These are phyloP conservation scores for Erythrophleum ivorense DNA, from an alignment of 331 rosid genomes.

Conservation along the genomic window DNA sequence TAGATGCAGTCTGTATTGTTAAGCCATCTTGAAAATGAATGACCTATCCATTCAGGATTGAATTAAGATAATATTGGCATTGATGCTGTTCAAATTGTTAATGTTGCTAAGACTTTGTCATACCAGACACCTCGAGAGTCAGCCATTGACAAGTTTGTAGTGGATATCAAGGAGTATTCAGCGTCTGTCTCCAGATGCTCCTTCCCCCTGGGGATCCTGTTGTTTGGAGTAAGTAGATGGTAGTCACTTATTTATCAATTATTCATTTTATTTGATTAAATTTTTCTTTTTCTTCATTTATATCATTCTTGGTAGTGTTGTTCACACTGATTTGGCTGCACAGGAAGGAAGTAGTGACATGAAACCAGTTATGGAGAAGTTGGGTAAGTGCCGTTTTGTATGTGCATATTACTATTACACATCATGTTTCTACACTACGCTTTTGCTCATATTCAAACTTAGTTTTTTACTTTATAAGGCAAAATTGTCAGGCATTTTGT, in stretches of 20 bases:
- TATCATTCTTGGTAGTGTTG: constrained; percentile 21
- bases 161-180: constrained; percentile 63
- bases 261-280: constrained; percentile 16
- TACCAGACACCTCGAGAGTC: constrained; percentile 51
- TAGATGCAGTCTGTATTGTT: constrained; percentile 4
- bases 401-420: background rate
- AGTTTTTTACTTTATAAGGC: constrained; percentile 21
- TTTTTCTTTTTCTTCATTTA: background rate
- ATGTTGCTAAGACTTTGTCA: constrained; percentile 22
- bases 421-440: background rate
- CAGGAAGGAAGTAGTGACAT: constrained; percentile 67
- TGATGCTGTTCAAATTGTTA: constrained; percentile 18
- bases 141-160: constrained; percentile 53
- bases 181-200: constrained; percentile 56
- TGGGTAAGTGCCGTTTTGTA: constrained; percentile 64
- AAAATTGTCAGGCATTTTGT: constrained; percentile 13
- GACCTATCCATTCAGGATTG: background rate
- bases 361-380: constrained; percentile 61
- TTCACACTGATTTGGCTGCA: constrained; percentile 38
- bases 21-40: constrained; percentile 16
- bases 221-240: constrained; percentile 74
- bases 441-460: constrained; percentile 13
- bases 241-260: constrained; percentile 23
- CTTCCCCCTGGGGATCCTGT: constrained; percentile 62
- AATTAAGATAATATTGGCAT: background rate